phyloP scores from a whole-genome alignment of 495 filamentous ascomycete species.

The Peziza echinospora region DNA sequence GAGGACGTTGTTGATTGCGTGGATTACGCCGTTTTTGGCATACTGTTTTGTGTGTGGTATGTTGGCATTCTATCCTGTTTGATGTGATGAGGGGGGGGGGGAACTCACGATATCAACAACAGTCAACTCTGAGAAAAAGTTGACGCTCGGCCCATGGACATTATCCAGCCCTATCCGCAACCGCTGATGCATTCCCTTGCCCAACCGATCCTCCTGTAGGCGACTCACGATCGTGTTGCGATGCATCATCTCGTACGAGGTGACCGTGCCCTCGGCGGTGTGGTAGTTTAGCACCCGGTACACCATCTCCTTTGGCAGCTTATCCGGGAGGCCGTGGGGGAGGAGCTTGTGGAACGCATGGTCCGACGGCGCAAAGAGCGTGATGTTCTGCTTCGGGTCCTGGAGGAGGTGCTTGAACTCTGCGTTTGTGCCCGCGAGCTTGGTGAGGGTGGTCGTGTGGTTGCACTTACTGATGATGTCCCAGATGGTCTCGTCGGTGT shows the following conservation, averaged over 20 bases:
- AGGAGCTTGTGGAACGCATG: conserved; percentile 36
- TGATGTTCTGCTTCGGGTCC: conserved; percentile 44
- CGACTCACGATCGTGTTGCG: conserved; percentile 51
- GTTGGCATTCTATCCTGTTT: neutral
- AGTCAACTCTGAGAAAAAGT: conserved; percentile 47
- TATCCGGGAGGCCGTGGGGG: conserved; percentile 34
- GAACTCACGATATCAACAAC: conserved; percentile 43
- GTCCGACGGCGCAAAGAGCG: conserved; percentile 62
- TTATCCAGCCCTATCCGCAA: conserved; percentile 36
- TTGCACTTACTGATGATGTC: conserved; percentile 50
- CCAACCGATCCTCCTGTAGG: conserved; percentile 32
- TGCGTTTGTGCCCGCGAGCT: conserved; percentile 44
- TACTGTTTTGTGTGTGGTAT: conserved; percentile 24
- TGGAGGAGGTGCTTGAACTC: conserved; percentile 52
- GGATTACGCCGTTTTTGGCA: conserved; percentile 57
- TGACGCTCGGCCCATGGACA: conserved; percentile 37
- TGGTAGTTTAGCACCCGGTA: conserved; percentile 50
- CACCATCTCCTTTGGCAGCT: conserved; percentile 40
- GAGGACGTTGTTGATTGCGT: conserved; percentile 48
- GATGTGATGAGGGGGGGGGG: neutral
- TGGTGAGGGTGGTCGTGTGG: conserved; percentile 51
- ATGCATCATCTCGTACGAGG: conserved; percentile 32
- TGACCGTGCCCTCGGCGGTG: conserved; percentile 38
- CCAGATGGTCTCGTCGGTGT: conserved; percentile 50
- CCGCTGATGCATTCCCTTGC: conserved; percentile 39